phyloP scores from a whole-genome alignment of 169 alveolate species.

The Cryptosporidium ryanae region DNA sequence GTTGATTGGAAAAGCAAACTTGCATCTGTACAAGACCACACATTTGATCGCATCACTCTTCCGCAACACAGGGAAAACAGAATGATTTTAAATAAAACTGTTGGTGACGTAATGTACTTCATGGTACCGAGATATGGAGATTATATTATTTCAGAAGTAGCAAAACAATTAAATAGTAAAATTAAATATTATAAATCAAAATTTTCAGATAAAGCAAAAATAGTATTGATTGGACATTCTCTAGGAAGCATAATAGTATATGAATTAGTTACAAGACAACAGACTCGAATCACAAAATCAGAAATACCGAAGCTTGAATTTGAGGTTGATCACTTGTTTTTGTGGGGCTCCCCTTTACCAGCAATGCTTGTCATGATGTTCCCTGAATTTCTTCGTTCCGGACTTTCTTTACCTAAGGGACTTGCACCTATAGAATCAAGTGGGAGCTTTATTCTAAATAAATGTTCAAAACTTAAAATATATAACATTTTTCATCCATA shows the following conservation, averaged over 20 bases:
- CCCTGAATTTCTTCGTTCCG: constrained; percentile 79
- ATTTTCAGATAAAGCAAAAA: constrained; percentile 80
- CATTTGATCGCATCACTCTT: constrained; percentile 63
- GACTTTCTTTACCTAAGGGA: constrained; percentile 45
- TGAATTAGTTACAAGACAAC: constrained; percentile 81
- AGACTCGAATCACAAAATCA: constrained; percentile 71
- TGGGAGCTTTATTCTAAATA: constrained; percentile 80
- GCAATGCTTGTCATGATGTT: constrained; percentile 80
- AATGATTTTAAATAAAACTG: constrained; percentile 70
- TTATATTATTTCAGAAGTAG: constrained; percentile 81
- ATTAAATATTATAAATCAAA: constrained; percentile 83
- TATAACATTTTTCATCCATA: constrained; percentile 87
- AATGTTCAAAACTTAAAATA: constrained; percentile 78
- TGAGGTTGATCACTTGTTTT: constrained; percentile 84
- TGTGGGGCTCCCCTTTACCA: constrained; percentile 87
- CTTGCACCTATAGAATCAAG: constrained; percentile 44
- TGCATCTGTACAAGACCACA: constrained; percentile 63
- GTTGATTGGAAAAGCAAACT: constrained; percentile 70
- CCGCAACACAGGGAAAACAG: constrained; percentile 69
- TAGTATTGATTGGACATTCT: constrained; percentile 85
- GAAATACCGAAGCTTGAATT: constrained; percentile 79
- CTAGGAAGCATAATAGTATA: constrained; percentile 86
- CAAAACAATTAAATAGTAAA: constrained; percentile 81
- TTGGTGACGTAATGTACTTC: constrained; percentile 83
- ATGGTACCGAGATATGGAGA: constrained; percentile 86